These are phyloP conservation scores for Lineolata rhizophorae DNA, from an alignment of 495 filamentous ascomycete species.

Conservation along the genomic window DNA sequence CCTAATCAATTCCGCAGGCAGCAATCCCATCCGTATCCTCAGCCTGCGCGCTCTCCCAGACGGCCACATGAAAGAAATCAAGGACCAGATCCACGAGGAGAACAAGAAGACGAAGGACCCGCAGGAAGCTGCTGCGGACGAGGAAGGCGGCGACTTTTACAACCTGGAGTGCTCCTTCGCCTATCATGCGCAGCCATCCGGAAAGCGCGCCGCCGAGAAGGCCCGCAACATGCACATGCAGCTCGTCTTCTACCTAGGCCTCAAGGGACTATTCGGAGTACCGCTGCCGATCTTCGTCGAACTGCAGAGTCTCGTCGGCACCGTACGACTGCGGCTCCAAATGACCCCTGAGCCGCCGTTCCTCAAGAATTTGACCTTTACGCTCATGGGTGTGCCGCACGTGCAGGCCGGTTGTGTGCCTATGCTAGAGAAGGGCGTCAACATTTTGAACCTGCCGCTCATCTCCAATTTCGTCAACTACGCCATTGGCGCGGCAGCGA, in stretches of 20 bases:
- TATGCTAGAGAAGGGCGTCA: slow-evolving; percentile 71
- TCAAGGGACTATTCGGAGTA: slow-evolving; percentile 70
- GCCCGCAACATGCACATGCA: slow-evolving; percentile 91
- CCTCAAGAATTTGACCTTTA: slow-evolving; percentile 78
- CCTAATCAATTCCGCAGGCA: no score
- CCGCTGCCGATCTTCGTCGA: slow-evolving; percentile 80
- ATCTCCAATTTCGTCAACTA: slow-evolving; percentile 96
- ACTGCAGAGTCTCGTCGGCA: slow-evolving; percentile 66
- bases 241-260: slow-evolving; percentile 75
- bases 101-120: slow-evolving; percentile 66
- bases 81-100: slow-evolving; percentile 52
- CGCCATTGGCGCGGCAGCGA: slow-evolving; percentile 67
- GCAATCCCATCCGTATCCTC: slow-evolving; percentile 73
- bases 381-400: slow-evolving; percentile 77
- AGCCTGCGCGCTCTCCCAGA: slow-evolving; percentile 78
- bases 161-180: slow-evolving; percentile 87
- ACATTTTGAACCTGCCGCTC: slow-evolving; percentile 74
- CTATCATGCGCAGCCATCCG: slow-evolving; percentile 68
- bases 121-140: slow-evolving; percentile 68
- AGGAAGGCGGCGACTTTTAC: slow-evolving; percentile 84
- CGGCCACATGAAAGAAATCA: slow-evolving; percentile 52
- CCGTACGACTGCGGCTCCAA: slow-evolving; percentile 57
- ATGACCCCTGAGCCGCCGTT: slow-evolving; percentile 82
- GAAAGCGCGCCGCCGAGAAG: slow-evolving; percentile 45
- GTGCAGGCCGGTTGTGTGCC: slow-evolving; percentile 80